These are phyloP conservation scores for Melampsora americana DNA, from an alignment of 1,284 basidiomycete species.

Conservation along the genomic window DNA sequence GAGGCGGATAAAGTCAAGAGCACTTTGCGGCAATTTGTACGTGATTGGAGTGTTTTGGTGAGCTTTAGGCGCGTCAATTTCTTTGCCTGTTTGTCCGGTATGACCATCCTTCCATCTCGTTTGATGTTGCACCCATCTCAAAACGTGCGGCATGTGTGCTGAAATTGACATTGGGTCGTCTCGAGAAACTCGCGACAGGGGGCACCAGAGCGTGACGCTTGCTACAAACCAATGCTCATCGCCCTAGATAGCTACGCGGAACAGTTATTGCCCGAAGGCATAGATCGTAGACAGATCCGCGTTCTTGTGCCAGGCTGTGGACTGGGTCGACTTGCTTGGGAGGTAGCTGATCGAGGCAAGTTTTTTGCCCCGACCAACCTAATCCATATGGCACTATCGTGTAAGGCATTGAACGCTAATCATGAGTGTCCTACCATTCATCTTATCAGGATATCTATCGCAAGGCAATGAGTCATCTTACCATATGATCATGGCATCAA, in stretches of 20 bases:
- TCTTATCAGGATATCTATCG: conserved; percentile 67
- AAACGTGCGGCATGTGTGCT: background rate
- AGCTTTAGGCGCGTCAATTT: conserved; percentile 40
- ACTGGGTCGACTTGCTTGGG: conserved; percentile 77
- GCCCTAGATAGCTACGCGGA: conserved; percentile 68
- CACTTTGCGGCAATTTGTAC: conserved; percentile 81
- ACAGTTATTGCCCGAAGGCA: conserved; percentile 60
- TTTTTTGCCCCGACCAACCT: background rate
- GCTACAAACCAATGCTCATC: conserved; percentile 74
- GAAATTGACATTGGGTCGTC: background rate
- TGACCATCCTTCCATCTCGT: conserved; percentile 33
- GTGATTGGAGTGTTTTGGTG: conserved; percentile 82
- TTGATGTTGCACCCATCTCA: too few relatives aligned
- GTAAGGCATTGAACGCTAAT: background rate
- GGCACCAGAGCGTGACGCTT: conserved; percentile 67
- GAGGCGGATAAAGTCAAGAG: conserved; percentile 58
- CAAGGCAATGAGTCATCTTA: conserved; percentile 93
- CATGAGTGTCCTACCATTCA: background rate
- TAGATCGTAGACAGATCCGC: conserved; percentile 62
- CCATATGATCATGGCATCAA: conserved; percentile 82
- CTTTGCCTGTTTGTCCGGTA: conserved; percentile 3
- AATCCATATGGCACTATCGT: background rate
- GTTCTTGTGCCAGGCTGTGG: conserved; percentile 86
- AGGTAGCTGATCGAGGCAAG: conserved; percentile 73
- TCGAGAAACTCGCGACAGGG: conserved; percentile 60